These are phyloP conservation scores for Aspergillus sp. DNA, from an alignment of 2,329 filamentous ascomycete species.

Conservation along the genomic window DNA sequence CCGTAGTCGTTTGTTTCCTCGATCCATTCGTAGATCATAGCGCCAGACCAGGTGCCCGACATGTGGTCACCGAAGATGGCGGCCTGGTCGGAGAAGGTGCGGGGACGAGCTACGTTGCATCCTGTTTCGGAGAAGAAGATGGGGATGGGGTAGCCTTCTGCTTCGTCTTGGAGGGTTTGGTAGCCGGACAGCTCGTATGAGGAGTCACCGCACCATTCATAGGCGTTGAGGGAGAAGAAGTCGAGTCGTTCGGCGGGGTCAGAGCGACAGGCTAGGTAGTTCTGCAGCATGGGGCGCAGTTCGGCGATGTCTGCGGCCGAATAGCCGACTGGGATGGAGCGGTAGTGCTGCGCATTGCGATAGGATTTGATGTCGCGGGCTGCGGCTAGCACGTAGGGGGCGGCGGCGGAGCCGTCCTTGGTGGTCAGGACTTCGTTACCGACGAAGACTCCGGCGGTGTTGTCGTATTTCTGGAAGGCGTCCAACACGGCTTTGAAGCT, in stretches of 20 bases:
- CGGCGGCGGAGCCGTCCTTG: constrained; percentile 60
- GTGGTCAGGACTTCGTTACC: constrained; percentile 76
- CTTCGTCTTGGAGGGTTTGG: constrained; percentile 64
- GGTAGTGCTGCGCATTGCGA: constrained; percentile 72
- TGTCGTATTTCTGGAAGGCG: constrained; percentile 74
- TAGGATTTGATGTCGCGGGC: constrained; percentile 81
- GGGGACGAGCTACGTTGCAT: constrained; percentile 62
- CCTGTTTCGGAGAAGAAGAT: constrained; percentile 91
- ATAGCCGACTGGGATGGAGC: constrained; percentile 81
- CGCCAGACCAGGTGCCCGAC: constrained; percentile 69
- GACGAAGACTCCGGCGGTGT: constrained; percentile 80
- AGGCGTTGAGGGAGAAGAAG: constrained; percentile 84
- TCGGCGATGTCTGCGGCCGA: constrained; percentile 81
- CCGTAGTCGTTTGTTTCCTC: constrained; percentile 82
- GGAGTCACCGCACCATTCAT: constrained; percentile 70
- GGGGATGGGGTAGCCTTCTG: constrained; percentile 73
- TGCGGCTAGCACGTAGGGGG: constrained; percentile 81
- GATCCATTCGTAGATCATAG: constrained; percentile 90
- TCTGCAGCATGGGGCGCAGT: constrained; percentile 64
- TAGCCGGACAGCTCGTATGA: constrained; percentile 69
- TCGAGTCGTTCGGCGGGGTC: constrained; percentile 70
- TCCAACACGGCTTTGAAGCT: constrained; percentile 74
- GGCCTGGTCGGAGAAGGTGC: constrained; percentile 62
- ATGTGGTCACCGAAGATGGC: constrained; percentile 76
- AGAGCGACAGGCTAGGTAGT: constrained; percentile 77